Conservation (phyloP, 1,139 yeast genomes). For the Hansenula lynferdii region DNA sequence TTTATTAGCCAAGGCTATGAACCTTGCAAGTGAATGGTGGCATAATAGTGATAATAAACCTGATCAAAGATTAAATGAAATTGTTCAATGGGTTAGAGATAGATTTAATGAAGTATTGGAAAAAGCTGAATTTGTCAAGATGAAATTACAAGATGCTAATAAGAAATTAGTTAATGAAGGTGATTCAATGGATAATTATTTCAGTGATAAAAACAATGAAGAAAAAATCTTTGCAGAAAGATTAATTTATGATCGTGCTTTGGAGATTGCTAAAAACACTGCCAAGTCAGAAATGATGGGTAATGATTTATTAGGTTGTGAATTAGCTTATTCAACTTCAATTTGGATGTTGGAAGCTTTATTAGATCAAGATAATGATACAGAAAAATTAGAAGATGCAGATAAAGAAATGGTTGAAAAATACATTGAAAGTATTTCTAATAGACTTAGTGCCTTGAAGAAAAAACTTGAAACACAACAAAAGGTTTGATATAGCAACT, state of each 20-base stretch:
- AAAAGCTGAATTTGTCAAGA: slow-evolving; percentile 68
- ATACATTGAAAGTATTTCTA: slow-evolving; percentile 70
- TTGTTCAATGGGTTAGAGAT: slow-evolving; percentile 91
- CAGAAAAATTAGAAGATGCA: slow-evolving; percentile 52
- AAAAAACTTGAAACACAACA: slow-evolving; percentile 16
- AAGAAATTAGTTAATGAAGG: slow-evolving; percentile 16
- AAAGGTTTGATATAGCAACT: too few relatives aligned
- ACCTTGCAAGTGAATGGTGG: slow-evolving; percentile 88
- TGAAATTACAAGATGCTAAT: slow-evolving; percentile 47
- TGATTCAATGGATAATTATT: slow-evolving; percentile 1
- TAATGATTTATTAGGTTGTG: slow-evolving; percentile 76
- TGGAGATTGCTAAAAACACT: slow-evolving; percentile 88
- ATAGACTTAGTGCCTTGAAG: slow-evolving; percentile 54
- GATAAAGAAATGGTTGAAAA: slow-evolving; percentile 74
- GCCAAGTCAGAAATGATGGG: slow-evolving; percentile 83
- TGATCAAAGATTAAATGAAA: slow-evolving; percentile 54
- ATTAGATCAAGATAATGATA: slow-evolving; percentile 49
- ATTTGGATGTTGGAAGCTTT: slow-evolving; percentile 94
- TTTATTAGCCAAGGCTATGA: slow-evolving; percentile 80
- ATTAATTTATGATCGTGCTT: slow-evolving; percentile 84
- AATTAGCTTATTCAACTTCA: slow-evolving; percentile 83
- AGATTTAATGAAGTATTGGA: slow-evolving; percentile 85
- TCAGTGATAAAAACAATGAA: slow-evolving; percentile 8
- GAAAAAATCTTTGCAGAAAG: slow-evolving; percentile 70
- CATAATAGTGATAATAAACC: slow-evolving; percentile 39